Evolutionary conservation across 2,329 filamentous ascomycete genomes (phyloP).

Genomic region (Colletotrichum phormii): DNA sequence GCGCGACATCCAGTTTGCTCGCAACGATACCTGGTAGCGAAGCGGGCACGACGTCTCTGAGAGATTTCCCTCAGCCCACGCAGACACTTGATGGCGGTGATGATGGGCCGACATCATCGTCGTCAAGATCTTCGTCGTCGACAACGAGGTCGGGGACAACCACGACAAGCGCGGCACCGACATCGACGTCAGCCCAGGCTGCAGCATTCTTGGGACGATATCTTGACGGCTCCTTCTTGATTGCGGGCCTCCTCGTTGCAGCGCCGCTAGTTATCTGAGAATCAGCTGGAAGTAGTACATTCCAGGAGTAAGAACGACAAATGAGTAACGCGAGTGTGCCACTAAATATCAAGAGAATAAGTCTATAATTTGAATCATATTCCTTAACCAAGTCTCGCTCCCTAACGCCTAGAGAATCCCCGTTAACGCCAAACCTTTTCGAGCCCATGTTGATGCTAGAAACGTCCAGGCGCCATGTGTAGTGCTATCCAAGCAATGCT

Average conservation of each 20-base stretch:
- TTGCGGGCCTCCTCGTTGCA: constrained; percentile 12
- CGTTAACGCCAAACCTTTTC: constrained; percentile 1
- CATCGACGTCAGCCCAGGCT: neutral
- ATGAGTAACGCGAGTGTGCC: neutral
- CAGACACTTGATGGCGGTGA: neutral
- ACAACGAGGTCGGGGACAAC: constrained; percentile 12
- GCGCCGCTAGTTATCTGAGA: neutral
- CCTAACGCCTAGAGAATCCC: neutral
- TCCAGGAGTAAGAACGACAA: neutral
- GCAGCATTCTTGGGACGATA: neutral
- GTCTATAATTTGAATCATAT: neutral
- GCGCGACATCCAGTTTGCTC: neutral
- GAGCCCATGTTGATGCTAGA: neutral
- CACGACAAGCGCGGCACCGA: neutral
- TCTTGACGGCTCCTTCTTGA: neutral
- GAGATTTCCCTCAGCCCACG: neutral
- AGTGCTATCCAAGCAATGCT: constrained; percentile 6
- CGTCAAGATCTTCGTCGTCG: neutral
- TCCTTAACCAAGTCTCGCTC: neutral
- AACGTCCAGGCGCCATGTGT: constrained; percentile 5
- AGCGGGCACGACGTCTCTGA: neutral
- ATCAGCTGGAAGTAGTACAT: no score
- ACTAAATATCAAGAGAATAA: neutral
- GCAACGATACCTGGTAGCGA: neutral
- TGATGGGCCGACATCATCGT: constrained; percentile 13